Base-by-base conservation (phyloP, 1,284 basidiomycete genomes). In the Sanghuangporus sanghuang region DNA sequence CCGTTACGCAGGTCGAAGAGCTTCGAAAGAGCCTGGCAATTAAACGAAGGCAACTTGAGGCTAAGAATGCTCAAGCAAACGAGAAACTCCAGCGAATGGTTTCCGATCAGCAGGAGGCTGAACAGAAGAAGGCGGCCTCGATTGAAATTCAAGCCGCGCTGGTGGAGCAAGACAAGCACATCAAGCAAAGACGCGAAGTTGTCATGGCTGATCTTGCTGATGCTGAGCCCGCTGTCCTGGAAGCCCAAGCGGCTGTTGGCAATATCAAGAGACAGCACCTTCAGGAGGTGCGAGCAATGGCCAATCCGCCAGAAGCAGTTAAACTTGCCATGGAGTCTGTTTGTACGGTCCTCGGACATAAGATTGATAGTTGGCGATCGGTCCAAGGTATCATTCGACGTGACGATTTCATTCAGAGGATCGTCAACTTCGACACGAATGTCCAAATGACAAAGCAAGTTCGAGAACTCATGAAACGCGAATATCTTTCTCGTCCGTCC, bases 281-380 rank as follows among this genome's bases (percentile, higher is more conserved):
- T 57, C 93, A 96, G 70, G 97, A 99, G 85, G 96, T 99, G 36
- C 87, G 98, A 71, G 88, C 95, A 11, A 98, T 99, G 96, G 93
- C 95, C 53, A 99, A 99, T 72, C 97, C 97, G 56, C 97, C 97
- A 0, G 95, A 98, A 72, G 92, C 94, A 8, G 96, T 99, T 73
- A 99, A 99, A 76, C 78, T 96, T 57, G 93, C 97, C 14, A 99
- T 99, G 96, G 97, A 99, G 73, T 98, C 95, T 1, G 96, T 98
- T 40, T 99, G 97, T 76, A 96, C 94, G 14, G 84, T 98, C 39
- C 86, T 99, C n/a, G 97, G 97, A 9, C 92, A 98, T 78, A 95
- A 95, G 76, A 92, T 97, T 70, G 96, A 99, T 69, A 91, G 88
- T 73, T 99, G 97, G 98, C 90, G 95, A 70, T 87, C 94, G 1